Percentiles rank a stretch among this genome's conserved stretches.
Evolutionary conservation across 2,329 filamentous ascomycete species (phyloP).

Genomic region (Penicillium sp.): DNA sequence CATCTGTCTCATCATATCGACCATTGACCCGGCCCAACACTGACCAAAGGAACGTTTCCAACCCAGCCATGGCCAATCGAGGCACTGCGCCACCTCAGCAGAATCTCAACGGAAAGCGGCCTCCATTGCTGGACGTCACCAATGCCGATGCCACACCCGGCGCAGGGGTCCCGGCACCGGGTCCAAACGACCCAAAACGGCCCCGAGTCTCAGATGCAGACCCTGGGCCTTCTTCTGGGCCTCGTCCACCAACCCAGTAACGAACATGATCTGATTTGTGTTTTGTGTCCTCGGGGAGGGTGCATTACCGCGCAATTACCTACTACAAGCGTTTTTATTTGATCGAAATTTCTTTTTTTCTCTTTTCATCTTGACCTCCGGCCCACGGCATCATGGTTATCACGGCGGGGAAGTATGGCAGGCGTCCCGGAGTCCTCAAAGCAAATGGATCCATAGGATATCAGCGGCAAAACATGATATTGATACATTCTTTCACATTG

Average conservation of each 20-base stretch:
- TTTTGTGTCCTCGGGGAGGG: neutral
- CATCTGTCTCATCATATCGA: conserved; percentile 41
- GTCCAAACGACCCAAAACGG: conserved; percentile 33
- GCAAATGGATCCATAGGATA: neutral
- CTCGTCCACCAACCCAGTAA: conserved; percentile 7
- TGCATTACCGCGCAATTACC: neutral
- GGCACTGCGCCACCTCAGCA: conserved; percentile 24
- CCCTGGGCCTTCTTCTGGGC: conserved; percentile 7
- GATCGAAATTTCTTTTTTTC: neutral
- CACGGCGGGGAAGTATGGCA: neutral
- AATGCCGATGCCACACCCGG: conserved; percentile 31
- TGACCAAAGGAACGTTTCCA: conserved; percentile 25
- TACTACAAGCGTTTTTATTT: neutral
- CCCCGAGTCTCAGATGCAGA: conserved; percentile 25
- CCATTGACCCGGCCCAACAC: conserved; percentile 45
- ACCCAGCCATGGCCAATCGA: conserved; percentile 19
- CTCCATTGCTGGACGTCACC: conserved; percentile 46
- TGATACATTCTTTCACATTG: neutral
- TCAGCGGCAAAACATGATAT: neutral
- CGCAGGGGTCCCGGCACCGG: conserved; percentile 22
- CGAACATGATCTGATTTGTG: neutral
- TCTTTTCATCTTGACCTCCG: neutral
- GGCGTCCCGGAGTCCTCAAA: neutral
- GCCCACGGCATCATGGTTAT: neutral
- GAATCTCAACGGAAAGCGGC: conserved; percentile 42